Evolutionary conservation across 2,329 filamentous ascomycete species (phyloP).

Genomic region (Knufia fluminis): DNA sequence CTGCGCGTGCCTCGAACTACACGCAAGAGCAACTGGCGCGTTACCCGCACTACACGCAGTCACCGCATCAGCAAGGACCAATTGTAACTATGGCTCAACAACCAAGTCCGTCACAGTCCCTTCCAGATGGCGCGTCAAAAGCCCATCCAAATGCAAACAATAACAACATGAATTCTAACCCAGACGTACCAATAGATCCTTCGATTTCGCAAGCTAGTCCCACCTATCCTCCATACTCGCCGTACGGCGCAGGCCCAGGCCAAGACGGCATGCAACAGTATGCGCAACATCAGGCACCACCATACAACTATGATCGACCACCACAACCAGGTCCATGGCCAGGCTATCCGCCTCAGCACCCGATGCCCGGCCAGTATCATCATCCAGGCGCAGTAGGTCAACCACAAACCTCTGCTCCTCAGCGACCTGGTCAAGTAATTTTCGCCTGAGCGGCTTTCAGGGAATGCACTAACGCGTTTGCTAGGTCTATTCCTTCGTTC

Average conservation of each 20-base stretch:
- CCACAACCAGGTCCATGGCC: slow-evolving; percentile 33
- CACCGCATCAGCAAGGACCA: slow-evolving; percentile 61
- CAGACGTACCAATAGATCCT: slow-evolving; percentile 97
- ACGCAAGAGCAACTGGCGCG: slow-evolving; percentile 74
- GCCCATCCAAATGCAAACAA: slow-evolving; percentile 55
- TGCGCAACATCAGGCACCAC: slow-evolving; percentile 34
- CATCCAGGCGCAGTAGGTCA: slow-evolving; percentile 49
- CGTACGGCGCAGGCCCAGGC: slow-evolving; percentile 64
- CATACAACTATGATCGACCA: slow-evolving; percentile 32
- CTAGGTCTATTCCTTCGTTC: slow-evolving; percentile 96
- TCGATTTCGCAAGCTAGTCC: slow-evolving; percentile 91
- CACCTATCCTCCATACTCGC: slow-evolving; percentile 80
- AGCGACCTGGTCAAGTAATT: slow-evolving; percentile 52
- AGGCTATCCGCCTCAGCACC: slow-evolving; percentile 31
- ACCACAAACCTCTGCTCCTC: slow-evolving; percentile 51
- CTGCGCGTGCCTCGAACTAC: slow-evolving; percentile 72
- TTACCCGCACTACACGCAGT: slow-evolving; percentile 61
- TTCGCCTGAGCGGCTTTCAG: slow-evolving; percentile 24
- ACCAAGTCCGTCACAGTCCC: slow-evolving; percentile 93
- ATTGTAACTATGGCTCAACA: slow-evolving; percentile 94
- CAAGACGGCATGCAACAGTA: slow-evolving; percentile 63
- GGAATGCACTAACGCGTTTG: slow-evolving; percentile 16
- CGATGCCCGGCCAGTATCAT: slow-evolving; percentile 40
- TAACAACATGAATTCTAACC: slow-evolving; percentile 76
- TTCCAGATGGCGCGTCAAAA: slow-evolving; percentile 67